Conservation (phyloP, 768 basidiomycete genomes). For the Phylloporus sp. region DNA sequence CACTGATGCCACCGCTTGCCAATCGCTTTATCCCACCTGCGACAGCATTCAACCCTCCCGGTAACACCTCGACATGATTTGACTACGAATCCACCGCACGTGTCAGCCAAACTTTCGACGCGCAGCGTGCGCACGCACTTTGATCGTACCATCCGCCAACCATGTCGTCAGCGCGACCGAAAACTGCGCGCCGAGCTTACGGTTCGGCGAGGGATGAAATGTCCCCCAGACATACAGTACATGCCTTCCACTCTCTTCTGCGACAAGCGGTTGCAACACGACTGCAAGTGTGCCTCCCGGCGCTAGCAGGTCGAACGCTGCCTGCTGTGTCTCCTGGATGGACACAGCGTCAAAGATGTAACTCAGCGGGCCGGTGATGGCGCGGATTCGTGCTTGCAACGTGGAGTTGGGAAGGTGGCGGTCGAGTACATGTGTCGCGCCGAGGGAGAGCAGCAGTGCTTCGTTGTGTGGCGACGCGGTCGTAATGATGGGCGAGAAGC, state of each 20-base stretch:
- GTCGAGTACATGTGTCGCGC: conserved; percentile 37
- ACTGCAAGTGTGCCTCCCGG: conserved; percentile 28
- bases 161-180: conserved; percentile 12
- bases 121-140: conserved; percentile 6
- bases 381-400: conserved; percentile 5
- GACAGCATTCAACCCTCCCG: neutral
- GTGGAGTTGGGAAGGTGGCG: conserved; percentile 15
- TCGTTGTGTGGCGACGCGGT: conserved; percentile 36
- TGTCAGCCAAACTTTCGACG: neutral
- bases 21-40: neutral
- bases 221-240: conserved; percentile 5
- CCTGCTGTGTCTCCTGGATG: conserved; percentile 29
- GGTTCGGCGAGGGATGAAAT: conserved; percentile 5
- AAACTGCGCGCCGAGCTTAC: conserved; percentile 12
- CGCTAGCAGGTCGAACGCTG: conserved; percentile 27
- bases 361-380: conserved; percentile 2
- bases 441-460: conserved; percentile 28
- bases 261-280: conserved; percentile 1
- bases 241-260: neutral
- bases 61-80: neutral
- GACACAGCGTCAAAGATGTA: conserved; percentile 32
- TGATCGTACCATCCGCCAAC: conserved; percentile 20
- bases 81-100: neutral
- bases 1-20: conserved; percentile 32
- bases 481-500: conserved; percentile 35